Evolutionary conservation across 805 yeast species (phyloP).

Genomic region (Wickerhamomyces bisporus): DNA sequence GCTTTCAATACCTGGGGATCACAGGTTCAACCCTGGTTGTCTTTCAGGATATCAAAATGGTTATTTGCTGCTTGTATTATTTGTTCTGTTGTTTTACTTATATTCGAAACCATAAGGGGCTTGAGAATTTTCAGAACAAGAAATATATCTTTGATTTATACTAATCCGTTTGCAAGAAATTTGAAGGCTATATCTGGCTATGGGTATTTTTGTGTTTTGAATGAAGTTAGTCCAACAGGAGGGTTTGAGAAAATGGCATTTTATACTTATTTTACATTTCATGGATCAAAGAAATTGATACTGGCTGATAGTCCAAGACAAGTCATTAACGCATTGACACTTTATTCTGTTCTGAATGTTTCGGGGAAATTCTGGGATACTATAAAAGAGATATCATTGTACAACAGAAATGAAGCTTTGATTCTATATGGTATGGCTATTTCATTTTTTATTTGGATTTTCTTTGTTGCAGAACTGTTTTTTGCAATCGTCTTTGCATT

Average conservation of each 20-base stretch:
- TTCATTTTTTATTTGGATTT: conserved; percentile 68
- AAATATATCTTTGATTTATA: conserved; percentile 65
- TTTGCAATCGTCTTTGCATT: conserved; percentile 48
- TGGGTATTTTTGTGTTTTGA: conserved; percentile 67
- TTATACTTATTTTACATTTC: conserved; percentile 57
- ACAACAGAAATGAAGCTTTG: conserved; percentile 62
- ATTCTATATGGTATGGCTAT: conserved; percentile 70
- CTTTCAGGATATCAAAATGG: conserved; percentile 57
- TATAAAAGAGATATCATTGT: conserved; percentile 51
- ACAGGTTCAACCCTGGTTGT: conserved; percentile 41
- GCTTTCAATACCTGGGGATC: conserved; percentile 70
- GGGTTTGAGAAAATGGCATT: conserved; percentile 66
- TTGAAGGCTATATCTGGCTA: conserved; percentile 54
- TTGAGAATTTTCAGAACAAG: conserved; percentile 50
- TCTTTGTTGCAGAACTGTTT: conserved; percentile 53
- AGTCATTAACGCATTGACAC: conserved; percentile 72
- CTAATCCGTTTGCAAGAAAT: conserved; percentile 57
- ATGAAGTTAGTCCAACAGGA: conserved; percentile 60
- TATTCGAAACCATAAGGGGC: conserved; percentile 57
- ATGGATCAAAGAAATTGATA: conserved; percentile 55
- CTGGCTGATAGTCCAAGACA: conserved; percentile 87
- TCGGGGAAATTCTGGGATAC: conserved; percentile 31
- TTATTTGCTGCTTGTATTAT: conserved; percentile 78
- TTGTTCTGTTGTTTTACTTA: conserved; percentile 53
- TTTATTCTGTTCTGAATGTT: conserved; percentile 43